Percentiles rank a stretch among this genome's conserved stretches.
These are phyloP conservation scores for Mortierella sp. DNA, from an alignment of 371 early-diverging fungal genomes.

Conservation along the genomic window DNA sequence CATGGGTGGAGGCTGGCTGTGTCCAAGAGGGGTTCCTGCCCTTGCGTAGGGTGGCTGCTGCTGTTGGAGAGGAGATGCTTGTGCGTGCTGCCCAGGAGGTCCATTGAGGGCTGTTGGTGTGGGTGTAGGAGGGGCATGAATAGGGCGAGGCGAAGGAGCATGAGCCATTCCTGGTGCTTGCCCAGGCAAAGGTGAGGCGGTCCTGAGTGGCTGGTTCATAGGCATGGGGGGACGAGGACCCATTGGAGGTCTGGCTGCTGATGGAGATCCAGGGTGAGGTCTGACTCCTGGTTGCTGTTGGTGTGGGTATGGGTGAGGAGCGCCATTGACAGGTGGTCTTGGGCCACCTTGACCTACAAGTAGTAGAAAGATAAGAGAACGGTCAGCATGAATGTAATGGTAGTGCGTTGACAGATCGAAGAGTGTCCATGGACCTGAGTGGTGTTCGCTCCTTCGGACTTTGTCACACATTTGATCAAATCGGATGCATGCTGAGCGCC, in stretches of 20 bases:
- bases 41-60: conserved; percentile 35
- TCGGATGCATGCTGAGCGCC: background rate
- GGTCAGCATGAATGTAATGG: background rate
- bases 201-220: conserved; percentile 38
- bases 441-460: background rate
- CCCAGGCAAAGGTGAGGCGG: conserved; percentile 40
- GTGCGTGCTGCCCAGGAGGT: conserved; percentile 26
- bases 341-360: conserved; percentile 31
- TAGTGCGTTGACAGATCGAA: background rate
- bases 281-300: conserved; percentile 35
- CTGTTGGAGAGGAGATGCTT: conserved; percentile 26
- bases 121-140: conserved; percentile 31
- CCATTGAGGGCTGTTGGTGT: conserved; percentile 41
- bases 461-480: background rate
- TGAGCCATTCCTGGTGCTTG: conserved; percentile 26
- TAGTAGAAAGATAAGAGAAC: background rate
- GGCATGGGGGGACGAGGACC: conserved; percentile 41
- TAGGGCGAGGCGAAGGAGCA: conserved; percentile 34
- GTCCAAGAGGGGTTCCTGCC: conserved; percentile 26
- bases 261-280: conserved; percentile 40
- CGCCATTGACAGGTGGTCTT: conserved; percentile 35
- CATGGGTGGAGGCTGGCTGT: conserved; percentile 19
- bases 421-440: background rate
- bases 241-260: conserved; percentile 37
- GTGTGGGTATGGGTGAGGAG: conserved; percentile 24